Evolutionary conservation across 2,329 filamentous ascomycete species (phyloP).

Genomic region (Colletotrichum neosansevieriae): DNA sequence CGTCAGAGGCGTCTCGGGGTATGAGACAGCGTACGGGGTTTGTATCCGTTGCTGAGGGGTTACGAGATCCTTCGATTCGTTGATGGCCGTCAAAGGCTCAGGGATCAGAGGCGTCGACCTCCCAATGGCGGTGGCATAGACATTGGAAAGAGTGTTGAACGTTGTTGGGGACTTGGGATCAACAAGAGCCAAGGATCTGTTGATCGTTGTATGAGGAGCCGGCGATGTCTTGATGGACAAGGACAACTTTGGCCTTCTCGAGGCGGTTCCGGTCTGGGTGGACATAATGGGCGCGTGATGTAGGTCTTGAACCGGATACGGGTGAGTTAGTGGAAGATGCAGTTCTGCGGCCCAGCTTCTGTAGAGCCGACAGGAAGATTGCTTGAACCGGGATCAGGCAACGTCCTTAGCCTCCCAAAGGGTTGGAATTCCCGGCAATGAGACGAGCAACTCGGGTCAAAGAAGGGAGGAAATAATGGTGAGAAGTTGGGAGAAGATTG

Average conservation of each 20-base stretch:
- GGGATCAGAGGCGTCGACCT: slow-evolving; percentile 63
- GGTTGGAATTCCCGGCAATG: slow-evolving; percentile 26
- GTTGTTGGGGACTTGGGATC: slow-evolving; percentile 71
- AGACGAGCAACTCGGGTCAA: slow-evolving; percentile 13
- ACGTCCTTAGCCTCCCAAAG: slow-evolving; percentile 41
- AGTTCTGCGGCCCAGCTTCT: slow-evolving; percentile 39
- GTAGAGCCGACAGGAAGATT: slow-evolving; percentile 43
- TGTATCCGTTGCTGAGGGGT: slow-evolving; percentile 49
- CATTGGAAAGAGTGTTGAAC: slow-evolving; percentile 76
- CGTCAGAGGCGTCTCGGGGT: slow-evolving; percentile 67
- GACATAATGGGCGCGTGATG: slow-evolving; percentile 49
- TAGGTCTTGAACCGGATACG: background rate
- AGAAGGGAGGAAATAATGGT: slow-evolving; percentile 14
- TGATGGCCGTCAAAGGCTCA: slow-evolving; percentile 63
- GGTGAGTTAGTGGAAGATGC: background rate
- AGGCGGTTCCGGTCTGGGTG: slow-evolving; percentile 50
- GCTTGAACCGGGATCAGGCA: slow-evolving; percentile 44
- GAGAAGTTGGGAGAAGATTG: slow-evolving; percentile 11
- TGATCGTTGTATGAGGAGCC: slow-evolving; percentile 52
- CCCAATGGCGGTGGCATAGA: slow-evolving; percentile 73
- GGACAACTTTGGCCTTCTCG: slow-evolving; percentile 67
- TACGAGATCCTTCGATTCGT: slow-evolving; percentile 48
- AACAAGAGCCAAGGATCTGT: slow-evolving; percentile 58
- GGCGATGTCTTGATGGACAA: slow-evolving; percentile 65
- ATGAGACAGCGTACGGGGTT: slow-evolving; percentile 59